Evolutionary conservation across 768 basidiomycete genomes (phyloP).

Genomic region (Harrya chromipes): DNA sequence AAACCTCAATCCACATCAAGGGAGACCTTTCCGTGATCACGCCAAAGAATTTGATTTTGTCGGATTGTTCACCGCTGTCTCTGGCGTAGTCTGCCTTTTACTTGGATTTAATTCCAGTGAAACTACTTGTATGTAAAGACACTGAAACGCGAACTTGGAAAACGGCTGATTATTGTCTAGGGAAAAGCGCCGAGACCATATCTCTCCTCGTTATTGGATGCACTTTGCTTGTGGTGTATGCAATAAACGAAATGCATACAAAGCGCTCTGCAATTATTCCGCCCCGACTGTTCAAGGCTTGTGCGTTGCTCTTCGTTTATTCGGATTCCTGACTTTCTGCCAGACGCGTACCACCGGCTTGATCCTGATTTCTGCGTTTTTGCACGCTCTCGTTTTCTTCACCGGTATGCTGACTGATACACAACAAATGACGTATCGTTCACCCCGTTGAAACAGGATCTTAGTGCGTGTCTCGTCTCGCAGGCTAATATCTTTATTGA

Average conservation of each 20-base stretch:
- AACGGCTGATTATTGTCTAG: constrained; percentile 13
- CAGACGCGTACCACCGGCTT: constrained; percentile 39
- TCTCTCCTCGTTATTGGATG: constrained; percentile 36
- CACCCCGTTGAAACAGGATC: constrained; percentile 12
- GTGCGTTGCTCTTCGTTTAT: neutral
- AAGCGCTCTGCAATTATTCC: constrained; percentile 38
- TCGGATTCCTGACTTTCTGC: neutral
- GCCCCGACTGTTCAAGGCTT: constrained; percentile 36
- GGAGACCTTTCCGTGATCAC: constrained; percentile 31
- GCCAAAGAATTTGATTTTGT: constrained; percentile 38
- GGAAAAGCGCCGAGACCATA: constrained; percentile 33
- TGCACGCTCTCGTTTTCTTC: constrained; percentile 36
- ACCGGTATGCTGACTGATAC: constrained; percentile 18
- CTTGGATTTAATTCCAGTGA: constrained; percentile 38
- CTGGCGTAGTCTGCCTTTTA: constrained; percentile 36
- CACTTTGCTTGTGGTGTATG: constrained; percentile 28
- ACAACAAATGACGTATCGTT: neutral
- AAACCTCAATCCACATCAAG: constrained; percentile 34
- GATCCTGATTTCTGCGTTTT: constrained; percentile 31
- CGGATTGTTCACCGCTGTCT: constrained; percentile 35
- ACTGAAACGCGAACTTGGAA: neutral
- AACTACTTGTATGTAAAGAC: constrained; percentile 25
- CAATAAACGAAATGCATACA: constrained; percentile 35
- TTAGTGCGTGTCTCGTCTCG: constrained; percentile 21
- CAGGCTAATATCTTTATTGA: constrained; percentile 1